These are phyloP conservation scores for Arabidopsis lyrata DNA, from an alignment of 441 rosid genomes.

Conservation along the genomic window DNA sequence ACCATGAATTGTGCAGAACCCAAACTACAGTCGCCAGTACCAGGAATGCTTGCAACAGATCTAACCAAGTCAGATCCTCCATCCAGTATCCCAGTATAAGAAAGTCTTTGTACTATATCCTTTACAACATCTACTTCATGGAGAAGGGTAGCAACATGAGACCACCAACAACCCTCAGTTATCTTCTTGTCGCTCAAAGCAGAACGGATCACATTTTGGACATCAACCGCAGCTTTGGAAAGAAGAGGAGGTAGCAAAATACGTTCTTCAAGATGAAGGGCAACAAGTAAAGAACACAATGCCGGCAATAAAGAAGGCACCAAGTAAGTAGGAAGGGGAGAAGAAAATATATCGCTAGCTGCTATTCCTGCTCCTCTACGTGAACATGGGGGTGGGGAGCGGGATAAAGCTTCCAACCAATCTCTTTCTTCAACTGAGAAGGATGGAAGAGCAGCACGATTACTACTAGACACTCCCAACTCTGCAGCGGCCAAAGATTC, in stretches of 20 bases:
- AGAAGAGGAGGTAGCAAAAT: slow-evolving; percentile 82
- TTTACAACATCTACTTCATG: slow-evolving; percentile 67
- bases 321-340: slow-evolving; percentile 85
- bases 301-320: slow-evolving; percentile 82
- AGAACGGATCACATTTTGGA: slow-evolving; percentile 68
- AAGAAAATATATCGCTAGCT: slow-evolving; percentile 77
- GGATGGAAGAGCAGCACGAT: slow-evolving; percentile 76
- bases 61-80: slow-evolving; percentile 56
- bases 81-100: slow-evolving; percentile 61
- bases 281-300: slow-evolving; percentile 71
- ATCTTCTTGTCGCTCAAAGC: slow-evolving; percentile 63
- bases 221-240: slow-evolving; percentile 64
- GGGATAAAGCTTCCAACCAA: slow-evolving; percentile 95
- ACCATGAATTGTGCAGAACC: slow-evolving; percentile 47
- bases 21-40: slow-evolving; percentile 42
- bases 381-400: slow-evolving; percentile 94
- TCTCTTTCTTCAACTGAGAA: slow-evolving; percentile 92
- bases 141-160: slow-evolving; percentile 62
- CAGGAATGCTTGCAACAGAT: slow-evolving; percentile 51
- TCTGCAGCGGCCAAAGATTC: slow-evolving; percentile 79
- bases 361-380: slow-evolving; percentile 97
- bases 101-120: slow-evolving; percentile 69
- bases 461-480: slow-evolving; percentile 55
- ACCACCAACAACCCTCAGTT: slow-evolving; percentile 71
- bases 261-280: slow-evolving; percentile 81